Conservation (phyloP, 2,329 filamentous ascomycete genomes). For the Colletotrichum sp. region DNA sequence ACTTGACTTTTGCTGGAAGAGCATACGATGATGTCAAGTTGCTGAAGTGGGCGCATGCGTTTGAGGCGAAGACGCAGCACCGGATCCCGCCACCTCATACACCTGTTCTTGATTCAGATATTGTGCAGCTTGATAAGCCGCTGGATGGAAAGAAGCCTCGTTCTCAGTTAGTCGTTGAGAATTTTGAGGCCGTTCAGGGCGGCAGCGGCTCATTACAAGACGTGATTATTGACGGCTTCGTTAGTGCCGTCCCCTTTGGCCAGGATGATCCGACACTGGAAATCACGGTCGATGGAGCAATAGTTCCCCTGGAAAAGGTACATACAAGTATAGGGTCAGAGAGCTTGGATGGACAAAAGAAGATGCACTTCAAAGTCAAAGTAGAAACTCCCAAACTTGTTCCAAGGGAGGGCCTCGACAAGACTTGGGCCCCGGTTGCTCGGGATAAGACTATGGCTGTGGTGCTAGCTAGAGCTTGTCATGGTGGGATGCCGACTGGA, state of each 20-base stretch:
- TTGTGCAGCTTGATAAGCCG: accelerated
- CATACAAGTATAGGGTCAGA: neutral
- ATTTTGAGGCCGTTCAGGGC: neutral
- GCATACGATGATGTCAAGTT: neutral
- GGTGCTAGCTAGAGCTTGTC: neutral
- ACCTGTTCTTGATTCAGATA: neutral
- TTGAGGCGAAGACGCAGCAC: neutral
- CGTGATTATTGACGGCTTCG: neutral
- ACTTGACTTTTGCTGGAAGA: neutral
- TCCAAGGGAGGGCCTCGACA: neutral
- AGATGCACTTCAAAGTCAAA: accelerated
- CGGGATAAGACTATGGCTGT: neutral
- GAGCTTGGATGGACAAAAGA: neutral
- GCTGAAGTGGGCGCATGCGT: neutral
- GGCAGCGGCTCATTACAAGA: accelerated
- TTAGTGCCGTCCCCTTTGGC: accelerated
- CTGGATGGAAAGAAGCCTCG: accelerated
- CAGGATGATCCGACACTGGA: neutral
- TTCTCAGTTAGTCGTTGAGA: neutral
- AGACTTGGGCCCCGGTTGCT: neutral
- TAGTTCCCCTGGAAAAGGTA: accelerated
- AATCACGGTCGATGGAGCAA: neutral
- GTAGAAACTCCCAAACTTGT: neutral
- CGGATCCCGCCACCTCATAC: neutral
- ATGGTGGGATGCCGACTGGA: neutral